phyloP scores from a whole-genome alignment of 352 stramenopile species.

The Plasmopara muralis region DNA sequence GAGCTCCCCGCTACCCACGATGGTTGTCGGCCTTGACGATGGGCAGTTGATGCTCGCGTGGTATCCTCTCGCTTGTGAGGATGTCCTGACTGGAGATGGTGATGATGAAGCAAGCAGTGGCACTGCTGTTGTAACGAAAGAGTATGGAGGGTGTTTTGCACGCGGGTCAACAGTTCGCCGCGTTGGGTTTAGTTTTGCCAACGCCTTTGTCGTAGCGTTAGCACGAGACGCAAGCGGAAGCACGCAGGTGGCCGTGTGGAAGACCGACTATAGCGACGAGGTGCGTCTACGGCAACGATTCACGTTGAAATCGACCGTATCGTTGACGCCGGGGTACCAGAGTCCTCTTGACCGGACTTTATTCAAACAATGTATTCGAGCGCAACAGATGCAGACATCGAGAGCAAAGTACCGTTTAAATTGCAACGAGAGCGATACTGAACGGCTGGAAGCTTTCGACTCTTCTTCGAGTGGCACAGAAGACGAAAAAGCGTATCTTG shows the following conservation, averaged over 20 bases:
- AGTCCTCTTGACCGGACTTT: constrained; percentile 19
- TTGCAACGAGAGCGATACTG: constrained; percentile 10
- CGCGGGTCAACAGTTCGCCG: constrained; percentile 32
- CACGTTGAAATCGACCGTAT: constrained; percentile 14
- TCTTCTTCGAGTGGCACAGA: not conserved
- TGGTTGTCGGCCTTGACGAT: constrained; percentile 36
- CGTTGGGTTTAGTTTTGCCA: constrained; percentile 44
- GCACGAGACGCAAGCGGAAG: constrained; percentile 29
- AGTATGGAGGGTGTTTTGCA: constrained; percentile 48
- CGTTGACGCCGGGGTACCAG: constrained; percentile 8
- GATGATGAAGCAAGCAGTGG: constrained; percentile 4
- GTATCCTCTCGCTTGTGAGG: constrained; percentile 51
- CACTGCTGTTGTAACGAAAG: constrained; percentile 39
- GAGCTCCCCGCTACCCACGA: constrained; percentile 46
- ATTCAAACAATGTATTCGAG: constrained; percentile 14
- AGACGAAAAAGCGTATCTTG: constrained; percentile 42
- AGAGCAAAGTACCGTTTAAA: not conserved
- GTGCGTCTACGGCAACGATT: constrained; percentile 32
- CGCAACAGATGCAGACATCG: constrained; percentile 1
- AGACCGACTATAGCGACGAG: constrained; percentile 71
- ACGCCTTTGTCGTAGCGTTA: constrained; percentile 49
- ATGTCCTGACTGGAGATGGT: constrained; percentile 8
- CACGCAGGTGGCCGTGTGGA: constrained; percentile 54
- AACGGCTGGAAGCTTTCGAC: not conserved
- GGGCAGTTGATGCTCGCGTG: constrained; percentile 58